Conservation (phyloP, 1,284 basidiomycete species). For the Omphalotus olearius region DNA sequence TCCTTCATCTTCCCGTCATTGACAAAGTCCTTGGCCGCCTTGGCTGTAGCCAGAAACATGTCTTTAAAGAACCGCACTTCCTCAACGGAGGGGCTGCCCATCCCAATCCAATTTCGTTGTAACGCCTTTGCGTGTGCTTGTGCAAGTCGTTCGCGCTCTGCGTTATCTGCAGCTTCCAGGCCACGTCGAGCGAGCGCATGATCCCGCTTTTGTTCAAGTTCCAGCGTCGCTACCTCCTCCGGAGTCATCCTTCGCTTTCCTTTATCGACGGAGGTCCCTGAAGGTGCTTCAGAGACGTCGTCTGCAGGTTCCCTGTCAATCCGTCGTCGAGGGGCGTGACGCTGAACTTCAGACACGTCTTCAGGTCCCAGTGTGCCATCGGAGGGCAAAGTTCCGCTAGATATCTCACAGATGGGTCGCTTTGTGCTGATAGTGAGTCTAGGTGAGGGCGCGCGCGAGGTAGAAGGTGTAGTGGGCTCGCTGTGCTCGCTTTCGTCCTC, state of each 20-base stretch:
- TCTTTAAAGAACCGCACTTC: no score
- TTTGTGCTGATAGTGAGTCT: no score
- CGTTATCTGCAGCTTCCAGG: background rate
- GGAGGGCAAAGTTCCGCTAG: no score
- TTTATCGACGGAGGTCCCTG: background rate
- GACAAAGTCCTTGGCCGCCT: no score
- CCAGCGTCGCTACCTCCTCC: constrained; percentile 1
- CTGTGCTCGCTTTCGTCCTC: no score
- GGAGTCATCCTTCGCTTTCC: constrained; percentile 11
- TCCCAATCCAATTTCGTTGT: background rate
- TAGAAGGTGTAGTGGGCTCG: no score
- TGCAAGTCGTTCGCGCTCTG: background rate
- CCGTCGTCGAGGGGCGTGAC: background rate
- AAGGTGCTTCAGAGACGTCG: background rate
- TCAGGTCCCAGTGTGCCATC: background rate
- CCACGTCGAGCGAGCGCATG: background rate
- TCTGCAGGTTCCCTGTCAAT: background rate
- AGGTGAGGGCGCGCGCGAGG: no score
- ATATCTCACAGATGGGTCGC: no score
- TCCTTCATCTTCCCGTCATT: no score
- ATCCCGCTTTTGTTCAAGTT: background rate
- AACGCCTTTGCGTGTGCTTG: background rate
- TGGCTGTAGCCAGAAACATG: no score
- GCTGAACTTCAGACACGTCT: background rate
- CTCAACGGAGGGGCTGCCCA: no score